phyloP scores from a whole-genome alignment of 768 basidiomycete species.

The Leccinum sublutescens region DNA sequence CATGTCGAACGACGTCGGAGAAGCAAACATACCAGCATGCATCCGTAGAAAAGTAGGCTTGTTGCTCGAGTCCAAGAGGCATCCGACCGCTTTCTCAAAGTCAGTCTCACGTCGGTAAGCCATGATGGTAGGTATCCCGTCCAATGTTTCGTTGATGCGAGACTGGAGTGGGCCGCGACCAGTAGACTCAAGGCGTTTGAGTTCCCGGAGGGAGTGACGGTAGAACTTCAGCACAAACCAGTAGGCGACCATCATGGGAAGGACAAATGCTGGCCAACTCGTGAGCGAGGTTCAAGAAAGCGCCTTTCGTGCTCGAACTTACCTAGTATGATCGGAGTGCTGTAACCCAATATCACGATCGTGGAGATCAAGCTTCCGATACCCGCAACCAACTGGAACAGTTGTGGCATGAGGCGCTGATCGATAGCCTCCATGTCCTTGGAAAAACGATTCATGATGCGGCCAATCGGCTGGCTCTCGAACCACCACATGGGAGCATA shows the following conservation, averaged over 20 bases:
- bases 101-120: constrained; percentile 40
- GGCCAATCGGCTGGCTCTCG: constrained; percentile 39
- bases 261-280: constrained; percentile 16
- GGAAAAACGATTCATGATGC: constrained; percentile 48
- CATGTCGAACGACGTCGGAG: neutral
- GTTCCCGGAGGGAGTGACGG: constrained; percentile 45
- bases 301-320: constrained; percentile 27
- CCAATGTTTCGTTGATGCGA: constrained; percentile 50
- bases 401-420: constrained; percentile 34
- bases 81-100: constrained; percentile 22
- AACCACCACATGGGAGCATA: constrained; percentile 31
- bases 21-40: constrained; percentile 22
- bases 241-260: constrained; percentile 34
- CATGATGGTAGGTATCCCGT: constrained; percentile 46
- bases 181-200: constrained; percentile 45
- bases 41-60: constrained; percentile 28
- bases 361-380: constrained; percentile 26
- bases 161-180: constrained; percentile 49
- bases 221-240: constrained; percentile 45
- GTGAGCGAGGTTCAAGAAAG: constrained; percentile 21
- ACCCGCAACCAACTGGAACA: constrained; percentile 28
- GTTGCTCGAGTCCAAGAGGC: constrained; percentile 27
- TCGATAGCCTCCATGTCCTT: constrained; percentile 42
- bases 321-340: constrained; percentile 34
- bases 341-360: constrained; percentile 22